These are phyloP conservation scores for Hymenoscyphus fructigenus DNA, from an alignment of 2,329 filamentous ascomycete genomes.

Conservation along the genomic window DNA sequence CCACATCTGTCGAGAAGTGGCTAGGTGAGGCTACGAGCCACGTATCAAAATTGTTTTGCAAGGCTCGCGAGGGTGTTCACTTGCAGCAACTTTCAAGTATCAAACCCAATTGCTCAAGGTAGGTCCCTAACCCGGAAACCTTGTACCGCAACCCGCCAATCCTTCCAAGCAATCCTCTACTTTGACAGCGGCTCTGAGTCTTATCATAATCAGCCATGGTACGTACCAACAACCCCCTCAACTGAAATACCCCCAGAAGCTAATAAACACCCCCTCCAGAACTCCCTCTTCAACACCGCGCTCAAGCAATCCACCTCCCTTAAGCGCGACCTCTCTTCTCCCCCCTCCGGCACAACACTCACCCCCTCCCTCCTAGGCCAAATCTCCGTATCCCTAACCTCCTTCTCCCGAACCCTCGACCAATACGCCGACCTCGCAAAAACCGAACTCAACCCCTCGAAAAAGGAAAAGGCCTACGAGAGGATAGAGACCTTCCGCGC, in stretches of 20 bases:
- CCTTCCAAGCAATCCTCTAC: not conserved
- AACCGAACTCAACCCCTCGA: conserved; percentile 85
- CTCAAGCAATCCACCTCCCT: conserved; percentile 81
- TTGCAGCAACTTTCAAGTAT: not conserved
- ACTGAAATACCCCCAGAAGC: conserved; percentile 5
- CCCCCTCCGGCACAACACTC: conserved; percentile 58
- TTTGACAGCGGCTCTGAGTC: not conserved
- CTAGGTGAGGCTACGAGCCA: not conserved
- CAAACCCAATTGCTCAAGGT: not conserved
- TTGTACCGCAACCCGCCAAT: not conserved
- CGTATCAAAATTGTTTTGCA: not conserved
- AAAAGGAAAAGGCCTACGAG: conserved; percentile 87
- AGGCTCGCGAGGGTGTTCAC: not conserved
- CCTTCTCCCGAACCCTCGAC: conserved; percentile 86
- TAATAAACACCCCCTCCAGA: conserved; percentile 49
- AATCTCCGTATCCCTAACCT: conserved; percentile 72
- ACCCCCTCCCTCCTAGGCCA: conserved; percentile 67
- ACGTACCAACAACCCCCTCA: not conserved
- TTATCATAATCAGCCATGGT: not conserved
- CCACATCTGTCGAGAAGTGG: not conserved
- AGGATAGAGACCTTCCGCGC: conserved; percentile 80
- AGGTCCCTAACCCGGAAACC: not conserved
- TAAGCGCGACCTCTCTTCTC: conserved; percentile 71
- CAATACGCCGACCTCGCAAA: conserved; percentile 85
- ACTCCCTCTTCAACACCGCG: conserved; percentile 81